These are phyloP conservation scores for Botryotinia calthae DNA, from an alignment of 2,329 filamentous ascomycete species.

Conservation along the genomic window DNA sequence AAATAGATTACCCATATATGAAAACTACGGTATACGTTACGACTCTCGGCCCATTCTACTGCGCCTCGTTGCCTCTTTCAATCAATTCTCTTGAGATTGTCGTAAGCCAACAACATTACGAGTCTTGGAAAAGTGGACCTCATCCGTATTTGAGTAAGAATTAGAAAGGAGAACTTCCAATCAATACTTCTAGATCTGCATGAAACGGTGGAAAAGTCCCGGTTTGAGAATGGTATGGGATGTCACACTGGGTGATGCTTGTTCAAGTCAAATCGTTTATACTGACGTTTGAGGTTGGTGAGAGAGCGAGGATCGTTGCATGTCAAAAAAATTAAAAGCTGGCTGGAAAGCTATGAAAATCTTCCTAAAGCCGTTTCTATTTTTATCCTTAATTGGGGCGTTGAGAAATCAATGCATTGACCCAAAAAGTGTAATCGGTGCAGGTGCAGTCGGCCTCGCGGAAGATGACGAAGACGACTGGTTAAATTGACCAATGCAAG, in stretches of 20 bases:
- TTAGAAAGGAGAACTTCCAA: constrained; percentile 13
- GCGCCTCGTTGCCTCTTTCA: constrained; percentile 18
- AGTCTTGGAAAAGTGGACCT: constrained; percentile 23
- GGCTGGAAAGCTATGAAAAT: constrained; percentile 3
- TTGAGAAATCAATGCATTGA: constrained; percentile 6
- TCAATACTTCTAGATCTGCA: constrained; percentile 10
- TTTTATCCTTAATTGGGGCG: neutral
- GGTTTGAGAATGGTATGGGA: neutral
- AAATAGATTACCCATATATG: constrained; percentile 5
- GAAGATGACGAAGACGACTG: constrained; percentile 1
- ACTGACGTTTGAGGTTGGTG: constrained; percentile 17
- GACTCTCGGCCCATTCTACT: constrained; percentile 9
- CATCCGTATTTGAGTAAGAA: constrained; percentile 14
- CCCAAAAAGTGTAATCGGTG: neutral
- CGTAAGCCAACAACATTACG: constrained; percentile 19
- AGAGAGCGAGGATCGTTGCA: constrained; percentile 2
- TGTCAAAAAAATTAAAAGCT: neutral
- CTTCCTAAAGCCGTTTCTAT: constrained; percentile 9
- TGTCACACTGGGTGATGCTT: constrained; percentile 13
- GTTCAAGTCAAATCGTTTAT: neutral
- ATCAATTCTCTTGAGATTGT: constrained; percentile 9
- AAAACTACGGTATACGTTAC: constrained; percentile 7
- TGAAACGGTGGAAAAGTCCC: constrained; percentile 2
- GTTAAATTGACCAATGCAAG: neutral
- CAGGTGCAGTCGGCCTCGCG: neutral